Conservation (phyloP, 2,329 filamentous ascomycete genomes). For the Penicillium freii region DNA sequence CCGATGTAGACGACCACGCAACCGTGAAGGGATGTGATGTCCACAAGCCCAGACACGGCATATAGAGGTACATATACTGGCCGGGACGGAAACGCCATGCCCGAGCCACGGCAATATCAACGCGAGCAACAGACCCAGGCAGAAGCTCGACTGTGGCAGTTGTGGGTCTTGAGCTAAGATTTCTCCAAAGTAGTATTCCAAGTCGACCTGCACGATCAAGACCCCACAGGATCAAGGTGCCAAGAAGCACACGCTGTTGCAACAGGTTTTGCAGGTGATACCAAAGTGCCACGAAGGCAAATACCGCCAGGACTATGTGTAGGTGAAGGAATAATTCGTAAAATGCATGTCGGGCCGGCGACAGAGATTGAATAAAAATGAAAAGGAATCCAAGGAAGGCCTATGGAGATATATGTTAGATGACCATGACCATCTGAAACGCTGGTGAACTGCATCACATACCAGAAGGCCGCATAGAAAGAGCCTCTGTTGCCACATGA, state of each 20-base stretch:
- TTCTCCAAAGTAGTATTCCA: constrained; percentile 52
- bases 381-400: constrained; percentile 39
- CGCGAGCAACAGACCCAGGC: constrained; percentile 55
- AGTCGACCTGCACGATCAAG: constrained; percentile 47
- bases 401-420: constrained; percentile 28
- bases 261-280: constrained; percentile 33
- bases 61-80: constrained; percentile 58
- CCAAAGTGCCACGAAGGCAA: constrained; percentile 41
- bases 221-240: constrained; percentile 35
- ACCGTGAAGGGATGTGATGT: constrained; percentile 46
- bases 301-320: constrained; percentile 42
- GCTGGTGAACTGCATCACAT: constrained; percentile 33
- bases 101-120: constrained; percentile 32
- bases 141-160: constrained; percentile 56
- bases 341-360: constrained; percentile 44
- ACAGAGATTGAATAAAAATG: constrained; percentile 43
- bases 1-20: constrained; percentile 37
- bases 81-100: constrained; percentile 42
- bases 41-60: constrained; percentile 47
- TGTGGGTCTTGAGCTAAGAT: constrained; percentile 48
- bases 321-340: constrained; percentile 47
- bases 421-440: not conserved
- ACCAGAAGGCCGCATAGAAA: constrained; percentile 34
- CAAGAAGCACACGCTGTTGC: constrained; percentile 32
- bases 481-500: constrained; percentile 30